Conservation (phyloP, 768 basidiomycete genomes). For the Psilocybe azurescens region DNA sequence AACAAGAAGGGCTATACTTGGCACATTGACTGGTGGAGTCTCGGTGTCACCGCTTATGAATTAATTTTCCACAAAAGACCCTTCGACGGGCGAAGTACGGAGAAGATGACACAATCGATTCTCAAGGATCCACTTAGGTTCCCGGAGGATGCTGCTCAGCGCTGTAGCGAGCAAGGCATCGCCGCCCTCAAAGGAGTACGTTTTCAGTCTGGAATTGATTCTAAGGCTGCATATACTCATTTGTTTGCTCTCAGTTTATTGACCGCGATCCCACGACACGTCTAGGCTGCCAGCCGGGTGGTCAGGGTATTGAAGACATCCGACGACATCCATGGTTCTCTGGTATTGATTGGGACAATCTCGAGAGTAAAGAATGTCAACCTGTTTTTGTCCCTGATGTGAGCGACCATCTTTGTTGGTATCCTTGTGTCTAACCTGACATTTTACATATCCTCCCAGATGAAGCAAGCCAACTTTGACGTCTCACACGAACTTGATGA, state of each 20-base stretch:
- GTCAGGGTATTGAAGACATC: constrained; percentile 79
- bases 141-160: constrained; percentile 68
- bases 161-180: constrained; percentile 70
- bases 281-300: constrained; percentile 77
- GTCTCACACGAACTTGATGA: constrained; percentile 97
- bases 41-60: constrained; percentile 90
- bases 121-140: constrained; percentile 78
- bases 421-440: neutral
- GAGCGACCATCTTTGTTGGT: constrained; percentile 38
- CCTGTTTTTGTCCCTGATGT: constrained; percentile 95
- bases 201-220: constrained; percentile 16
- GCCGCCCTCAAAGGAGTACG: constrained; percentile 71
- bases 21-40: constrained; percentile 95
- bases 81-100: constrained; percentile 89
- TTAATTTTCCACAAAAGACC: constrained; percentile 84
- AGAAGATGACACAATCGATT: constrained; percentile 89
- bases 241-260: constrained; percentile 63
- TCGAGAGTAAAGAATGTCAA: constrained; percentile 71
- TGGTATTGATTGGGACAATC: constrained; percentile 77
- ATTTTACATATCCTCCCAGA: constrained; percentile 48
- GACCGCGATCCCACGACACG: constrained; percentile 81
- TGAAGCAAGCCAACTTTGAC: constrained; percentile 98
- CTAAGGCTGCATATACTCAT: constrained; percentile 9
- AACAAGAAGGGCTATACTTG: constrained; percentile 91
- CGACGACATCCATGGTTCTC: constrained; percentile 86